Base-by-base conservation (phyloP, 2,329 filamentous ascomycete genomes). In the Pseudomassariella vexata region DNA sequence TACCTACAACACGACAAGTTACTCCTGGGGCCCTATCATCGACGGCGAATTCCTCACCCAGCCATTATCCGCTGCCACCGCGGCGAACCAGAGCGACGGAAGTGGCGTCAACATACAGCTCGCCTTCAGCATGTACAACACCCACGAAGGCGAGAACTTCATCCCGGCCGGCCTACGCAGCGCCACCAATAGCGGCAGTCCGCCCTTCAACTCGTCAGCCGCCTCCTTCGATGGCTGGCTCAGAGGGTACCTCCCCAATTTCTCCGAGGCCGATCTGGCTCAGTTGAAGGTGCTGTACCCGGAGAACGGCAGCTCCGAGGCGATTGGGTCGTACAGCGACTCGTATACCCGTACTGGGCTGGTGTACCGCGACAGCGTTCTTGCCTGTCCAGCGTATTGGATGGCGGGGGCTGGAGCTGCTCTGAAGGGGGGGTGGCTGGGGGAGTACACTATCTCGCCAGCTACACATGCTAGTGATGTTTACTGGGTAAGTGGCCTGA, bases 141-240 rank as follows among this genome's bases (percentile, higher is more conserved):
- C 68, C 1, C 70, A 78, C 45, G 76, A 81, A 51, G 76, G 77
- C 15, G 68, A 79, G 48, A 76, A 73, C 40, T 81, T 82, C 43
- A 57, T 77, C 15, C 73, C 73, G 0, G 48, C 65, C 0, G 69
- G 66, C 0, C 55, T 79, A 2, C 47, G 56, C 12, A 56, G 53
- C 28, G 38, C 40, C 0, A 41, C 45, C 0, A 50, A 53, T 6
- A 45, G 48, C 0, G 55, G 56, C 2, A 50, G 49, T 3, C 54
- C 53, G 11, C 59, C 62, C 0, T 77, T 70, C 47, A 76, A 76
- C 40, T 62, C 62, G 2, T 73, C 65, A 2, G 31, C 34, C 2
- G 56, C 62, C 1, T 67, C 64, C 3, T 77, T 79, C 42, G 56
- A 68, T 15, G 18, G 28, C 2, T 80, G 74, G 75, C 46, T 80